Evolutionary conservation across 768 basidiomycete species (phyloP).

Genomic region (Sarcodon aspratus): DNA sequence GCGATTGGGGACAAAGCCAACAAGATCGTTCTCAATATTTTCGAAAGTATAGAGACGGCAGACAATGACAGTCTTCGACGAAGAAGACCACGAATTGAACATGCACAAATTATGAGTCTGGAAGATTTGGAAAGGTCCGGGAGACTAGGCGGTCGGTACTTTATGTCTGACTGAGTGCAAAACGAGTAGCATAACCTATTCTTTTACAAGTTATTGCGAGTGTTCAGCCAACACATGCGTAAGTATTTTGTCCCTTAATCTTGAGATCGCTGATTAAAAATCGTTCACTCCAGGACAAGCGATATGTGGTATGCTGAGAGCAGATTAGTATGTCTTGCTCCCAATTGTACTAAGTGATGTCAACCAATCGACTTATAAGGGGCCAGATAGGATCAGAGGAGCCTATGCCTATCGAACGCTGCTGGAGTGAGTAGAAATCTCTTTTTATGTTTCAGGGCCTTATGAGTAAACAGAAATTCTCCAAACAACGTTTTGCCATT

Average conservation of each 20-base stretch:
- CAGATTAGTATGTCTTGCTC: constrained; percentile 43
- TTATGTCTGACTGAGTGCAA: background rate
- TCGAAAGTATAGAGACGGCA: constrained; percentile 45
- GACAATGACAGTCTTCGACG: constrained; percentile 20
- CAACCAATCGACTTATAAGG: constrained; percentile 27
- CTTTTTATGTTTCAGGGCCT: background rate
- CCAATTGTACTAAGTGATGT: background rate
- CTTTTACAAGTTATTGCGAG: constrained; percentile 69
- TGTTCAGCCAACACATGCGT: constrained; percentile 91
- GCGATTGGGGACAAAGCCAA: constrained; percentile 88
- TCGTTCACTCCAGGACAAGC: constrained; percentile 40
- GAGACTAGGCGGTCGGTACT: constrained; percentile 53
- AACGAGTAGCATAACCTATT: too few relatives aligned
- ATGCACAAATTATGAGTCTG: constrained; percentile 77
- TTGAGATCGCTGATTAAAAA: background rate
- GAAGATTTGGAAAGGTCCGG: constrained; percentile 63
- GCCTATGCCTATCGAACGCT: constrained; percentile 87
- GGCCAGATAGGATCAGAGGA: constrained; percentile 69
- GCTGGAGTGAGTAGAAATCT: constrained; percentile 37
- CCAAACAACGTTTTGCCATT: constrained; percentile 52
- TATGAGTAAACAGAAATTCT: constrained; percentile 28
- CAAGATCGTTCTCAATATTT: constrained; percentile 71
- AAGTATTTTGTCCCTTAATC: constrained; percentile 18
- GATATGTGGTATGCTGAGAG: constrained; percentile 91
- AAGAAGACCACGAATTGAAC: constrained; percentile 78